phyloP scores from a whole-genome alignment of 192 early-diverging fungal species.

The Podila clonocystis region DNA sequence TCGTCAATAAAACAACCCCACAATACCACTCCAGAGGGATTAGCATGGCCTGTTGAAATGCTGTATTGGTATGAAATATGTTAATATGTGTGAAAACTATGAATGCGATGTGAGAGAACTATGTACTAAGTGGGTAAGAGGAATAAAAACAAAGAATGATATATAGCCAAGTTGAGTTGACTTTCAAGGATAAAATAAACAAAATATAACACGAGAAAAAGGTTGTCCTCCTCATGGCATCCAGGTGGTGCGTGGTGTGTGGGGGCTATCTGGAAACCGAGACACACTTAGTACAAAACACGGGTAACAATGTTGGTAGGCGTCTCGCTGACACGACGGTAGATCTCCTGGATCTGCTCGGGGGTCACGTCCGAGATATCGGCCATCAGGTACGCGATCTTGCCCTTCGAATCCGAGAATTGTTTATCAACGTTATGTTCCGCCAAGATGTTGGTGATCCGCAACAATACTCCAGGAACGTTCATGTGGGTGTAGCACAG shows the following conservation, averaged over 20 bases:
- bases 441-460: conserved; percentile 94
- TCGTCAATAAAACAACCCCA: not conserved
- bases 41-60: conserved; percentile 5
- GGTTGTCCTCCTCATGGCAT: not conserved
- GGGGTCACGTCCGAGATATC: conserved; percentile 87
- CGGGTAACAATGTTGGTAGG: conserved; percentile 82
- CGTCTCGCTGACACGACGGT: conserved; percentile 68
- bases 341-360: conserved; percentile 74
- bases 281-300: conserved; percentile 69
- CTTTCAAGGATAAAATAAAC: not conserved
- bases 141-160: conserved; percentile 4
- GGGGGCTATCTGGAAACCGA: not conserved
- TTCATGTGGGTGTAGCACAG: conserved; percentile 89
- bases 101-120: conserved; percentile 10
- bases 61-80: not conserved
- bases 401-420: conserved; percentile 94
- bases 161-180: conserved; percentile 5
- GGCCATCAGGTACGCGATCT: conserved; percentile 96
- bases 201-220: not conserved
- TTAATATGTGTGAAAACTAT: conserved; percentile 6
- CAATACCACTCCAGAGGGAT: not conserved
- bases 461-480: conserved; percentile 52
- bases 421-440: conserved; percentile 99
- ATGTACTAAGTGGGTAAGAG: conserved; percentile 9
- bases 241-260: not conserved